phyloP scores from a whole-genome alignment of 768 basidiomycete species.

The Leccinum obscurum region DNA sequence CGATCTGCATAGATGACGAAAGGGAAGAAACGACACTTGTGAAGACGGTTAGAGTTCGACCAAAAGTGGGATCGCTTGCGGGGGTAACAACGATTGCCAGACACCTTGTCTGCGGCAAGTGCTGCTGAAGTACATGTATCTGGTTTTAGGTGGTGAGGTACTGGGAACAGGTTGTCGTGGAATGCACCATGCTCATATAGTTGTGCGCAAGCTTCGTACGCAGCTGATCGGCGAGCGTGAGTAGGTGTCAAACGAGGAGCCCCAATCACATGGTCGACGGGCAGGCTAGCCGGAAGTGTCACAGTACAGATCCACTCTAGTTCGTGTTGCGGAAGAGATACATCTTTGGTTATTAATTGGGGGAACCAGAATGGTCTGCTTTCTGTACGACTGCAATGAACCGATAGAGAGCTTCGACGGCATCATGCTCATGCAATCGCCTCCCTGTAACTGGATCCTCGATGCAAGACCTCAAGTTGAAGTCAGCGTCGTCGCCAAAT shows the following conservation, averaged over 20 bases:
- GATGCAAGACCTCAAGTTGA: constrained; percentile 38
- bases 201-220: constrained; percentile 53
- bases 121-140: constrained; percentile 2
- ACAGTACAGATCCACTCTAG: constrained; percentile 48
- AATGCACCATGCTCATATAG: constrained; percentile 52
- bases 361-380: constrained; percentile 10
- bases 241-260: constrained; percentile 44
- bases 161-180: constrained; percentile 47
- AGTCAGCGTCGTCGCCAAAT: constrained; percentile 43
- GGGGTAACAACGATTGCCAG: constrained; percentile 54
- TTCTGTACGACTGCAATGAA: constrained; percentile 36
- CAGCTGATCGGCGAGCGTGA: constrained; percentile 59
- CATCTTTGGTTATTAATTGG: constrained; percentile 27
- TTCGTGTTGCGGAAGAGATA: constrained; percentile 18
- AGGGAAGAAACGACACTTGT: constrained; percentile 25
- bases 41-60: constrained; percentile 41
- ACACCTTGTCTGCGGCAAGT: constrained; percentile 27
- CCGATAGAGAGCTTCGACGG: constrained; percentile 55
- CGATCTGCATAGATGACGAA: constrained; percentile 42
- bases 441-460: constrained; percentile 64
- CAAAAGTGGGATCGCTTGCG: constrained; percentile 70
- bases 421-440: constrained; percentile 58
- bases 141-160: constrained; percentile 5
- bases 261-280: constrained; percentile 44
- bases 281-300: constrained; percentile 44